Percentiles rank a stretch among this genome's conserved stretches.
Conservation (phyloP, 495 filamentous ascomycete genomes). For the Glonium stellatum region DNA sequence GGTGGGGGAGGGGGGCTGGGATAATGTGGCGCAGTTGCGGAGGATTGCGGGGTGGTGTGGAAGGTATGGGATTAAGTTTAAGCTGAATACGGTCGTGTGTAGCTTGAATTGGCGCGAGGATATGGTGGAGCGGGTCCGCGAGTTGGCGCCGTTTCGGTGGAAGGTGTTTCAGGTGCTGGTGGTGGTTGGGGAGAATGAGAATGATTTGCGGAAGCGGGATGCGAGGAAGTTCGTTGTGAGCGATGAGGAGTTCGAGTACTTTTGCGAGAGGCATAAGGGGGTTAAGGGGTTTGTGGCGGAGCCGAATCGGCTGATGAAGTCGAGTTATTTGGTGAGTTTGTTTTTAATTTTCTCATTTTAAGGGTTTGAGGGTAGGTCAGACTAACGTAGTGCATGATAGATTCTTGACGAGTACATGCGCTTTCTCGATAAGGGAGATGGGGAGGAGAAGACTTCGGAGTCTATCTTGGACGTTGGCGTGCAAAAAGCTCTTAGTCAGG, state of each 20-base stretch:
- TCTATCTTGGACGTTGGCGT: slow-evolving; percentile 50
- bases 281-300: slow-evolving; percentile 44
- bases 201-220: slow-evolving; percentile 40
- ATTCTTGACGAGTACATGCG: slow-evolving; percentile 51
- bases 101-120: slow-evolving; percentile 47
- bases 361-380: too few species aligned
- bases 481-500: slow-evolving; percentile 41
- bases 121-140: slow-evolving; percentile 43
- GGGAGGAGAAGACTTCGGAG: slow-evolving; percentile 32
- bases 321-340: slow-evolving; percentile 35
- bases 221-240: slow-evolving; percentile 44
- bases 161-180: slow-evolving; percentile 54
- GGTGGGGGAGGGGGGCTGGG: slow-evolving; percentile 42
- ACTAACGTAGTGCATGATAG: slow-evolving; percentile 16
- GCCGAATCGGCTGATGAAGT: slow-evolving; percentile 44
- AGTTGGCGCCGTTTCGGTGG: slow-evolving; percentile 47
- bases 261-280: slow-evolving; percentile 44
- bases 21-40: slow-evolving; percentile 42
- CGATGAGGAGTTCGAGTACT: slow-evolving; percentile 43
- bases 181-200: slow-evolving; percentile 51
- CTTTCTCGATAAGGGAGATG: slow-evolving; percentile 43
- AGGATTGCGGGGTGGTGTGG: slow-evolving; percentile 42
- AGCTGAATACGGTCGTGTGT: slow-evolving; percentile 54
- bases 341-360: slow-evolving; percentile 24
- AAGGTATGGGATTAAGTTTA: slow-evolving; percentile 47